Conservation (phyloP, 139 green algal genomes). For the Chlorella sp. region DNA sequence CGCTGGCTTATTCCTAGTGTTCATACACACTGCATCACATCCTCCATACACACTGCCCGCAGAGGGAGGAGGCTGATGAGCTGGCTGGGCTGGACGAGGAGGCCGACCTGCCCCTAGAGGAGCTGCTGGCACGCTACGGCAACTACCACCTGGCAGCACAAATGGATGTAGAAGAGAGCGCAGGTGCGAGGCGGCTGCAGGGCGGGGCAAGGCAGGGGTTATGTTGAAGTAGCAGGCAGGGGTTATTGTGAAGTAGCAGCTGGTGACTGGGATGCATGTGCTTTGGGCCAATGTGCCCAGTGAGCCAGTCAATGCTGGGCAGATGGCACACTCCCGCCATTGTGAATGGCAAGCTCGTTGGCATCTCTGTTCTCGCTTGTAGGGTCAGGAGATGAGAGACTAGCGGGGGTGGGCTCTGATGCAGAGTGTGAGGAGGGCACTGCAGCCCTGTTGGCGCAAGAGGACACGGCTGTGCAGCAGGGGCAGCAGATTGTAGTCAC, state of each 20-base stretch:
- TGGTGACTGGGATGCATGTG: too few relatives aligned
- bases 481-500: neutral
- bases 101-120: conserved; percentile 87
- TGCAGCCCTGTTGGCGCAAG: conserved; percentile 11
- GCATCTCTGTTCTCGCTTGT: neutral
- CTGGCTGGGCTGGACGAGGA: conserved; percentile 79
- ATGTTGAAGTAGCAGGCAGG: too few relatives aligned
- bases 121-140: conserved; percentile 84
- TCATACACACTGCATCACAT: neutral
- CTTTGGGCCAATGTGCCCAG: too few relatives aligned
- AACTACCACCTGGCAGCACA: conserved; percentile 34
- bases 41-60: too few relatives aligned
- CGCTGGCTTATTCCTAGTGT: too few relatives aligned
- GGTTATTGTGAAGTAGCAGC: too few relatives aligned
- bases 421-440: neutral
- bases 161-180: neutral
- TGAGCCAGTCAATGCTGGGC: too few relatives aligned
- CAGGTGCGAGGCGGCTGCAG: neutral
- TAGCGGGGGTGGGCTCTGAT: neutral
- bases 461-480: neutral
- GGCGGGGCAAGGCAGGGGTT: neutral
- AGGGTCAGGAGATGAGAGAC: neutral
- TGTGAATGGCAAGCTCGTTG: too few relatives aligned
- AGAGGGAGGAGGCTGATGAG: conserved; percentile 61
- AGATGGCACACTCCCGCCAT: too few relatives aligned